Evolutionary conservation across 164 flowering plant genomes (phyloP).

Genomic region (Brasenia schreberi): DNA sequence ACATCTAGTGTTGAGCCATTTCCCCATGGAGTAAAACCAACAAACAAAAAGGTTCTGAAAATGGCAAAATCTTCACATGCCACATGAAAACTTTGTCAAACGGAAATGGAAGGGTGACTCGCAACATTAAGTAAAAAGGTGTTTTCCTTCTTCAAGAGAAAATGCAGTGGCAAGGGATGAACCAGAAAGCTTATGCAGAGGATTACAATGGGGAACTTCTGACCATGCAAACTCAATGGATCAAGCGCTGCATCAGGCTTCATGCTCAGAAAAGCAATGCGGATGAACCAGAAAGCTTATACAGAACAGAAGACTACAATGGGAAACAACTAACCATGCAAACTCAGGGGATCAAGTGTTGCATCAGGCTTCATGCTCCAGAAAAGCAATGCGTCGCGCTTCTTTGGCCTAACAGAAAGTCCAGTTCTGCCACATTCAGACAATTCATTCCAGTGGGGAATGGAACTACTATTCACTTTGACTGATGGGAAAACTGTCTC

Average conservation of each 20-base stretch:
- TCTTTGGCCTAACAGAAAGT: conserved; percentile 71
- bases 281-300: not conserved
- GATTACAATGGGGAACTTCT: conserved; percentile 5
- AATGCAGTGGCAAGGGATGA: not conserved
- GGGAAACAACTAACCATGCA: conserved; percentile 52
- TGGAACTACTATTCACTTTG: conserved; percentile 53
- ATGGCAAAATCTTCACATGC: no score
- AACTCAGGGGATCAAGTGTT: conserved; percentile 71
- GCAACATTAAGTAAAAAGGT: no score
- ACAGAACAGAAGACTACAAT: not conserved
- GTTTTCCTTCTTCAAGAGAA: no score
- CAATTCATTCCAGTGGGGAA: conserved; percentile 71
- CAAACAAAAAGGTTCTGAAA: no score
- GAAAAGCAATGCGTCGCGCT: conserved; percentile 92
- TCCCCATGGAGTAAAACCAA: no score
- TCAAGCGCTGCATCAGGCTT: conserved; percentile 78
- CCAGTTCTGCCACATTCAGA: conserved; percentile 80
- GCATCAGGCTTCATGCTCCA: conserved; percentile 98
- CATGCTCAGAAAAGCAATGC: conserved; percentile 68
- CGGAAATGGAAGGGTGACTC: no score
- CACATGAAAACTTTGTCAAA: no score
- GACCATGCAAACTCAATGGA: conserved; percentile 87
- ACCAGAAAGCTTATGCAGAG: not conserved
- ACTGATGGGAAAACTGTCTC: conserved; percentile 89
- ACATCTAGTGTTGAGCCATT: no score